Evolutionary conservation across 495 filamentous ascomycete genomes (phyloP).

Genomic region (Jackrogersella minutella): DNA sequence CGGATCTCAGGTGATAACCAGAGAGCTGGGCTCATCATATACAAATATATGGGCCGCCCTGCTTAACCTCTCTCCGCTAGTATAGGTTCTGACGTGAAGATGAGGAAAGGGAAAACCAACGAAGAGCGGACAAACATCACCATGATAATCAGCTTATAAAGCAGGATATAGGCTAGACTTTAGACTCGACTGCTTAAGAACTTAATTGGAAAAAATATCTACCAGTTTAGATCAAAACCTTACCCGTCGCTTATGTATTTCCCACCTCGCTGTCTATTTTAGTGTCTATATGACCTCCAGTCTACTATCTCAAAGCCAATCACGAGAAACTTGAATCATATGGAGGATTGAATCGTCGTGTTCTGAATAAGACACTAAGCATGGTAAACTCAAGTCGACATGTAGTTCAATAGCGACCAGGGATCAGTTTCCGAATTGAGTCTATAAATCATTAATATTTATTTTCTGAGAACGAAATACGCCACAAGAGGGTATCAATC

Average conservation of each 20-base stretch:
- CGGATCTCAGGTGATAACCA: background rate
- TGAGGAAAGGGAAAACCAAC: background rate
- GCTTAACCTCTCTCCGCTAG: background rate
- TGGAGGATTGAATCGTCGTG: conserved; percentile 1
- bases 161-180: background rate
- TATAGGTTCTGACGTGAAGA: conserved; percentile 6
- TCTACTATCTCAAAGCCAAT: conserved; percentile 3
- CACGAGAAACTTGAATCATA: conserved; percentile 16
- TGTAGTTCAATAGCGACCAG: conserved; percentile 2
- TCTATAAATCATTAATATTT: conserved; percentile 40
- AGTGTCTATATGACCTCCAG: background rate
- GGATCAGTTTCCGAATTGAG: conserved; percentile 32
- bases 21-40: conserved; percentile 16
- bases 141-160: background rate
- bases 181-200: background rate
- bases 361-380: conserved; percentile 1
- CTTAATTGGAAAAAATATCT: background rate
- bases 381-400: background rate
- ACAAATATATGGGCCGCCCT: background rate
- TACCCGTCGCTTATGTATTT: conserved; percentile 4
- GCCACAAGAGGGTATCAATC: conserved; percentile 39
- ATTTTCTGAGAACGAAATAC: conserved; percentile 29
- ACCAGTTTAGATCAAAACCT: conserved; percentile 13
- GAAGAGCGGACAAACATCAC: background rate
- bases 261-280: background rate